These are phyloP conservation scores for Pseudopithomyces maydicus DNA, from an alignment of 2,329 filamentous ascomycete species.

Conservation along the genomic window DNA sequence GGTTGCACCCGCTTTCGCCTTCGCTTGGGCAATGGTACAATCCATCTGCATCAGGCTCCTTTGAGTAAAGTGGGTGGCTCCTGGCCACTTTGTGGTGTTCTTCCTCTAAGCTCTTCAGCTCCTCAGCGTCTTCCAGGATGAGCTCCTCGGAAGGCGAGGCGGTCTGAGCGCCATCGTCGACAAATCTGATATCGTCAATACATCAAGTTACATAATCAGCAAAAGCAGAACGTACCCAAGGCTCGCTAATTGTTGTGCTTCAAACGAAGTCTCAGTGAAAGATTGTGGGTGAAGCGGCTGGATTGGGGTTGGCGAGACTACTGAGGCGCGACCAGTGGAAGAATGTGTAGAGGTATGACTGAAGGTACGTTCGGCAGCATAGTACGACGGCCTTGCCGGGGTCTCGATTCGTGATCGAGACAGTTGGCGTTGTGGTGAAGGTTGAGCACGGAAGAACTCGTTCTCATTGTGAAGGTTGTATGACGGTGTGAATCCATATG, in stretches of 20 bases:
- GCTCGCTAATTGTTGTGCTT: slow-evolving; percentile 1
- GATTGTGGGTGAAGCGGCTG: background rate
- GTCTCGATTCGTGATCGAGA: slow-evolving; percentile 3
- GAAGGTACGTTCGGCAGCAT: slow-evolving; percentile 1
- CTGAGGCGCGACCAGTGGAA: background rate
- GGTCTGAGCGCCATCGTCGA: slow-evolving; percentile 28
- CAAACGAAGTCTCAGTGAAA: background rate
- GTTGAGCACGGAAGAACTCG: slow-evolving; percentile 2
- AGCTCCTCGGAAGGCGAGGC: slow-evolving; percentile 30
- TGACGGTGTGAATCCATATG: background rate
- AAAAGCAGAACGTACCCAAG: background rate
- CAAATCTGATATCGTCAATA: background rate
- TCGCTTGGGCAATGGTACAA: slow-evolving; percentile 93
- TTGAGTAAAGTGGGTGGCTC: slow-evolving; percentile 72
- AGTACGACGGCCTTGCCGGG: background rate
- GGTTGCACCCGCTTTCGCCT: slow-evolving; percentile 74
- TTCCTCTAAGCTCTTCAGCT: slow-evolving; percentile 39
- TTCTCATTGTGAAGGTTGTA: slow-evolving; percentile 2
- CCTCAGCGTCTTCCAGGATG: slow-evolving; percentile 34
- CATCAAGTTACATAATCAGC: background rate
- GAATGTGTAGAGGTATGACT: slow-evolving; percentile 2
- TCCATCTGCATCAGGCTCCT: slow-evolving; percentile 69
- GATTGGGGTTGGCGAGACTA: background rate
- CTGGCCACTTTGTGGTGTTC: slow-evolving; percentile 48
- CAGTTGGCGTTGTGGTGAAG: background rate